Evolutionary conservation across 2,329 filamentous ascomycete genomes (phyloP), one percentile per base, ranked within the genome.

Genomic region (Sporothrix luriei): DNA sequence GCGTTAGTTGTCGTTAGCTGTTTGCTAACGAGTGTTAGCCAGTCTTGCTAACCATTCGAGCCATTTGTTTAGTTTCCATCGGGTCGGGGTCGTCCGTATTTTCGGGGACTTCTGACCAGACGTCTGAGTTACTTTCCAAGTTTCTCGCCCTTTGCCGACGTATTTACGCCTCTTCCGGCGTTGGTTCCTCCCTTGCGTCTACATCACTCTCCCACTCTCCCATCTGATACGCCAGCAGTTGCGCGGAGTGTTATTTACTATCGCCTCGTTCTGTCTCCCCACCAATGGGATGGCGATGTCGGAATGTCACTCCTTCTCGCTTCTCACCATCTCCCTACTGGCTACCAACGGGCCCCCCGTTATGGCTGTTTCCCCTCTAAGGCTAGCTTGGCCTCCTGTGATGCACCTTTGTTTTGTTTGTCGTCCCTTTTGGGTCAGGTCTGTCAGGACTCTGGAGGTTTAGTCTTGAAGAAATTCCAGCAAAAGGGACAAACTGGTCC

Each of bases 391-490:
- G 26, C 57, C 57, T 62, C 57, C 46, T 62, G 57, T 46, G 14
- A 62, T 62, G 57, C 21, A 49, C 14, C 46, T 64, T 64, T 64
- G 61, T 64, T 24, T 49, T 11, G 24, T 24, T 64, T n/a, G 61
- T 49, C 24, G 57, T 38, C 19, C 38, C n/a, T 13, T 61, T 16
- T 57, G 54, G 26, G 21, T 26, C 5, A 14, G 11, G 40, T 24
- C 29, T 38, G 14, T 19, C 26, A 33, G 14, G 52, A 16, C 26
- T 43, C 13, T 21, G 55, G n/a, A 19, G 33, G 4, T 19, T n/a
- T 64, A 49, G 61, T 43, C 46, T 49, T 64, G 61, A 64, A 64
- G 61, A 64, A 64, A 49, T 64, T 14, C 59, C 61, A 64, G 43
- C 61, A 64, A 64, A 64, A 33, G 43, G 61, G 61, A 64, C 21